Percentiles rank a stretch among this genome's conserved stretches.
These are phyloP conservation scores for Blastobotrys robertii DNA, from an alignment of 805 yeast species.

Conservation along the genomic window DNA sequence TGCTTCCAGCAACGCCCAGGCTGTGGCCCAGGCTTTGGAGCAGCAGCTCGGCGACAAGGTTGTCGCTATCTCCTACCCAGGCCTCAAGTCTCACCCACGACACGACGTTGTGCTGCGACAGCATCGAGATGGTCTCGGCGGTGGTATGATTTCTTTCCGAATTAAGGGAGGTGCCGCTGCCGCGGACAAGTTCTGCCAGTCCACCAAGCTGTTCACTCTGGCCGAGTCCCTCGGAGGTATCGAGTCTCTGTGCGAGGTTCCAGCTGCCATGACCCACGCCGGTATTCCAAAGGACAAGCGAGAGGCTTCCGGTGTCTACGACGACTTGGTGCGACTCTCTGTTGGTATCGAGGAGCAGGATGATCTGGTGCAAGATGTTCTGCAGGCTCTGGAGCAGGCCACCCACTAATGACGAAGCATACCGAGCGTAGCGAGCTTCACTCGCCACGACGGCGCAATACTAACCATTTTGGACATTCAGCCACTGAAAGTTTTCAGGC, in stretches of 20 bases:
- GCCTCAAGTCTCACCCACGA: slow-evolving; percentile 55
- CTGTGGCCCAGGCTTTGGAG: slow-evolving; percentile 56
- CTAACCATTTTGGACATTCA: no score
- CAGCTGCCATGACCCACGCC: slow-evolving; percentile 88
- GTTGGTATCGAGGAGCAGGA: slow-evolving; percentile 82
- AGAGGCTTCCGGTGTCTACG: slow-evolving; percentile 71
- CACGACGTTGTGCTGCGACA: slow-evolving; percentile 58
- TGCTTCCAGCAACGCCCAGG: slow-evolving; percentile 54
- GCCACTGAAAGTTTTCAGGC: no score
- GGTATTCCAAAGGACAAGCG: slow-evolving; percentile 75
- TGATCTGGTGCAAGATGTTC: slow-evolving; percentile 62
- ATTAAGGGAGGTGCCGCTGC: slow-evolving; percentile 71
- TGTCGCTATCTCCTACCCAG: slow-evolving; percentile 72
- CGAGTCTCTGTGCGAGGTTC: slow-evolving; percentile 78
- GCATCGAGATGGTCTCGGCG: slow-evolving; percentile 79
- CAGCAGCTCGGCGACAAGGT: slow-evolving; percentile 35
- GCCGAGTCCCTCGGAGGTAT: slow-evolving; percentile 91
- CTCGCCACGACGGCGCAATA: no score
- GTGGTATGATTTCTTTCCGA: slow-evolving; percentile 87
- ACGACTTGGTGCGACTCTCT: slow-evolving; percentile 71
- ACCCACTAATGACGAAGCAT: no score
- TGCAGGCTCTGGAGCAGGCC: slow-evolving; percentile 52
- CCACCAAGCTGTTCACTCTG: slow-evolving; percentile 68
- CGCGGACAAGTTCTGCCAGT: slow-evolving; percentile 62
- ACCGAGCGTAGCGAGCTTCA: no score